These are phyloP conservation scores for Chamaecyparis obtusa DNA, from an alignment of 75 land plant species.

Conservation along the genomic window DNA sequence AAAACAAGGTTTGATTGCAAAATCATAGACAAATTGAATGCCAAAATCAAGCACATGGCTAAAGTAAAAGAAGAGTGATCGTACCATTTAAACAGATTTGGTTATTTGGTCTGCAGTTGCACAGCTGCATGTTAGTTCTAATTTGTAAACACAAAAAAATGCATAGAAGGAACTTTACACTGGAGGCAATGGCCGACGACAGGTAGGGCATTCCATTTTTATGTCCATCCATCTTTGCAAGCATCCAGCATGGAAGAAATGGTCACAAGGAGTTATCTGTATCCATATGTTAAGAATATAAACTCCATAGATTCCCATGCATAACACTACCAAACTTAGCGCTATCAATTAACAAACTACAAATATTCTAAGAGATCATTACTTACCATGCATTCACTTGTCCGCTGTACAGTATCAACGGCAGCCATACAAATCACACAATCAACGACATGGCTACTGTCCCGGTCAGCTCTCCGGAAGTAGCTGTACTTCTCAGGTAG, in stretches of 20 bases:
- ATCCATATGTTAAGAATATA: not conserved
- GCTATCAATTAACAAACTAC: not conserved
- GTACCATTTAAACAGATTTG: not conserved
- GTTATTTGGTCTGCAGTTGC: not conserved
- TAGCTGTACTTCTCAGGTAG: slow-evolving; percentile 97
- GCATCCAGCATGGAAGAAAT: slow-evolving; percentile 89
- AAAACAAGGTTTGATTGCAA: not conserved
- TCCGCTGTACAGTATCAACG: slow-evolving; percentile 58
- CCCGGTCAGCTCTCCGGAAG: slow-evolving; percentile 62
- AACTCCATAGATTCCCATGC: not conserved
- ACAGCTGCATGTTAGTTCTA: not conserved
- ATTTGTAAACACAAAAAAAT: not conserved
- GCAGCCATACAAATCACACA: slow-evolving; percentile 97
- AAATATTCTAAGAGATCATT: not conserved
- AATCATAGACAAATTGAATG: not conserved
- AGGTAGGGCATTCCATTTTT: slow-evolving; percentile 99
- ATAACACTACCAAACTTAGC: not conserved
- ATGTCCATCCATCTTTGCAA: slow-evolving; percentile 99
- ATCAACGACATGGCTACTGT: slow-evolving; percentile 48
- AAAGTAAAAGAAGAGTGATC: not conserved
- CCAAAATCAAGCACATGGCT: not conserved
- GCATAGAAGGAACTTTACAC: slow-evolving; percentile 32
- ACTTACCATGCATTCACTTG: slow-evolving; percentile 87
- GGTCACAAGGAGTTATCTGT: slow-evolving; percentile 97
- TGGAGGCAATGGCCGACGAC: slow-evolving; percentile 91